These are phyloP conservation scores for Botrytis aclada DNA, from an alignment of 2,329 filamentous ascomycete genomes.

Conservation along the genomic window DNA sequence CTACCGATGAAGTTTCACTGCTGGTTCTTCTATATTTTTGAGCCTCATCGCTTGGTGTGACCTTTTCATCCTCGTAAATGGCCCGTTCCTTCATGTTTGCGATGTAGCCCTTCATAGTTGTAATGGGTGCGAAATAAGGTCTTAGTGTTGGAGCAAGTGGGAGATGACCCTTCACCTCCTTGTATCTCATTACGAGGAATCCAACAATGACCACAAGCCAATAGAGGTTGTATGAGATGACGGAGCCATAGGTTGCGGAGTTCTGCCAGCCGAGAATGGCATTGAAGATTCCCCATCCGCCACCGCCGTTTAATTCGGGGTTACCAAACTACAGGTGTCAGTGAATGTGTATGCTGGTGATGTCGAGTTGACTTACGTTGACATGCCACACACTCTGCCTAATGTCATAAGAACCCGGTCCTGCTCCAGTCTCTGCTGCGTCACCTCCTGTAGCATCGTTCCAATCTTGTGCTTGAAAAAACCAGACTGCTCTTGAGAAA, in stretches of 20 bases:
- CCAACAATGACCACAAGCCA: slow-evolving; percentile 70
- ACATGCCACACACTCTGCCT: slow-evolving; percentile 77
- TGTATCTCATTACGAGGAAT: slow-evolving; percentile 64
- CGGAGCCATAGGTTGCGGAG: slow-evolving; percentile 81
- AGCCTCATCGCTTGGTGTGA: neutral
- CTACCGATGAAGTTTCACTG: neutral
- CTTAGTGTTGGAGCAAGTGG: slow-evolving; percentile 33
- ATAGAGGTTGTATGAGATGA: slow-evolving; percentile 85
- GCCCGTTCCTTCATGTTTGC: slow-evolving; percentile 13
- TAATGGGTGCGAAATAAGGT: slow-evolving; percentile 12
- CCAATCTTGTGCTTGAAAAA: slow-evolving; percentile 69
- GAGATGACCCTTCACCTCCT: slow-evolving; percentile 54
- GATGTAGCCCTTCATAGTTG: neutral
- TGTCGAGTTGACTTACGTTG: slow-evolving; percentile 53
- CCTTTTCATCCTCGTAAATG: slow-evolving; percentile 3
- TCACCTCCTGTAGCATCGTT: slow-evolving; percentile 47
- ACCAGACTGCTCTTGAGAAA: slow-evolving; percentile 75
- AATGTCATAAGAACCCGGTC: slow-evolving; percentile 78
- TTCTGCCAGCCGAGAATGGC: slow-evolving; percentile 84
- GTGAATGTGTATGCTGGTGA: neutral
- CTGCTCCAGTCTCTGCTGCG: slow-evolving; percentile 58
- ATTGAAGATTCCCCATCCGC: slow-evolving; percentile 86
- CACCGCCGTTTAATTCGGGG: slow-evolving; percentile 66
- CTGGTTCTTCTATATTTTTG: neutral
- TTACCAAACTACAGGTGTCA: slow-evolving; percentile 66